These are phyloP conservation scores for Hyphopichia wangnamkhiaoensis DNA, from an alignment of 1,139 yeast species.

Conservation along the genomic window DNA sequence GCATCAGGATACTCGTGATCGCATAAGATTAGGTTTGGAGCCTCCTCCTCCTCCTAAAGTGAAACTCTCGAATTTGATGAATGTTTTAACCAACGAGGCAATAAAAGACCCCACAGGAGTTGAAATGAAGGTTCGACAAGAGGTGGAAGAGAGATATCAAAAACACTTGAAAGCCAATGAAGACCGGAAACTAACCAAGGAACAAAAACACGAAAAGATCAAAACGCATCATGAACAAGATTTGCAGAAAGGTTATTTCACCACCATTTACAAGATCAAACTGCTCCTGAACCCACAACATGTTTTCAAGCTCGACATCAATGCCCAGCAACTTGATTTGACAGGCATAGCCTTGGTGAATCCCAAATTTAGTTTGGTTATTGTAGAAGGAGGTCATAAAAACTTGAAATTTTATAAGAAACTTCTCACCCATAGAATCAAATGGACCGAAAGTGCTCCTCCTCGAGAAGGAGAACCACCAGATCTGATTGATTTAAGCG, in stretches of 20 bases:
- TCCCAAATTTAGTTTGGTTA: conserved; percentile 55
- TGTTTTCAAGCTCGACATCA: conserved; percentile 70
- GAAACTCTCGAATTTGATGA: conserved; percentile 78
- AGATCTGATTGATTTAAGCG: conserved; percentile 33
- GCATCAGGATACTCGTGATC: conserved; percentile 73
- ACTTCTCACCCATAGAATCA: conserved; percentile 60
- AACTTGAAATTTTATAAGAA: conserved; percentile 62
- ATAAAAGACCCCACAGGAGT: conserved; percentile 87
- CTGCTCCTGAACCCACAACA: conserved; percentile 64
- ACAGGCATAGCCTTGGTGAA: conserved; percentile 54
- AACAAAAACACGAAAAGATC: conserved; percentile 53
- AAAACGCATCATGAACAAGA: conserved; percentile 49
- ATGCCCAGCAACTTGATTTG: conserved; percentile 71
- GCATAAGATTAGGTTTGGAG: conserved; percentile 76
- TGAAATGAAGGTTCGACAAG: conserved; percentile 68
- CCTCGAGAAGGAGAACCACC: conserved; percentile 21
- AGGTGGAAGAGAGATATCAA: conserved; percentile 63
- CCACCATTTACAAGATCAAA: conserved; percentile 62
- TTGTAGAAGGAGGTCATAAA: conserved; percentile 73
- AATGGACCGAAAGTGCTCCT: conserved; percentile 59
- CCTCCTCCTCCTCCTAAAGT: conserved; percentile 92
- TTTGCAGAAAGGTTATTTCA: conserved; percentile 46
- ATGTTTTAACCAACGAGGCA: conserved; percentile 83
- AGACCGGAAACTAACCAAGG: conserved; percentile 60
- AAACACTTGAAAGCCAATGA: conserved; percentile 65